Base-by-base conservation (phyloP, 78 protist species). In the Dictyostelium firmibasis region DNA sequence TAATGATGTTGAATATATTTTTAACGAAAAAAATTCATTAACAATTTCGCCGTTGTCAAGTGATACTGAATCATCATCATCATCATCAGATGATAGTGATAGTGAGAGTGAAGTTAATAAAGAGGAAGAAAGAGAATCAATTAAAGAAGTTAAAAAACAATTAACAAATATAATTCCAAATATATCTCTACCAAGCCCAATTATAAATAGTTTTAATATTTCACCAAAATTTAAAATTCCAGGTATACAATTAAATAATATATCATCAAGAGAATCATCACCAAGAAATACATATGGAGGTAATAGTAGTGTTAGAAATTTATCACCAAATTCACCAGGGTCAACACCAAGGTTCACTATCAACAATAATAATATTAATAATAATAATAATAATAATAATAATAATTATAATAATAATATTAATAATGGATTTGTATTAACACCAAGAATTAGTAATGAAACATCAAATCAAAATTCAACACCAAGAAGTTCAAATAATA, bases 351-450 rank as follows among this genome's bases (percentile, higher is more conserved):
- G 41, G 36, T 31, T 29, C 0, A 70, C 9, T 44, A 44, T 44
- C 43, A 47, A 78, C 23, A 35, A 78, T 78, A 35, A 78, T 78
- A 78, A 78, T 78, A 41, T n/a, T 41, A 70, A 70, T 70, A 70
- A 70, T 75, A 75, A 75, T 33, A 75, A 75, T 75, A 74, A 74
- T 74, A 74, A 74, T 74, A 74, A 31, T 74, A 31, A 31, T 74
- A 35, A 33, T 74, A 33, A 1, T 35, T 35, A 9, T 33, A 74
- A 6, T 36, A 33, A 10, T 29, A 29, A 29, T 72, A 29, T 10
- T 72, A 60, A n/a, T 62, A 76, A 20, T 76, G 57, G 14, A 36
- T 38, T 38, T 20, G 57, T 36, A 27, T 36, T 38, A 33, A 76
- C 82, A 38, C 57, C 82, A n/a, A 38, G 62, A 76, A 29, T 13